phyloP scores from a whole-genome alignment of 1,284 basidiomycete genomes.

The Moesziomyces globuligerus region DNA sequence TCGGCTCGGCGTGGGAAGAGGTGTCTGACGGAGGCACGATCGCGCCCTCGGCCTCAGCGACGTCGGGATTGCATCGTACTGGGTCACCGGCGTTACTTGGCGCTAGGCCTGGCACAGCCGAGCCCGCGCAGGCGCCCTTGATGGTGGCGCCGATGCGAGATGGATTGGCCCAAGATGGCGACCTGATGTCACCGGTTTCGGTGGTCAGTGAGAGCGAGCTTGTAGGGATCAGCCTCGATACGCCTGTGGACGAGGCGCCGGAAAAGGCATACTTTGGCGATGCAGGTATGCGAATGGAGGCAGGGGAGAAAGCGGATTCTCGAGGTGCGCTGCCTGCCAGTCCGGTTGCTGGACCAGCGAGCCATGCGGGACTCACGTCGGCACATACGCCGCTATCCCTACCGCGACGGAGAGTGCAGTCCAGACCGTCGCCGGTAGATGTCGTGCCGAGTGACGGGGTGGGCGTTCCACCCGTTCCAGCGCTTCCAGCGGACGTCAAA shows the following conservation, averaged over 20 bases:
- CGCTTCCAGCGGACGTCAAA: neutral
- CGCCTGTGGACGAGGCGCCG: slow-evolving; percentile 5
- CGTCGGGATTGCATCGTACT: slow-evolving; percentile 3
- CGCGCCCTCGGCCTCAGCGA: slow-evolving; percentile 17
- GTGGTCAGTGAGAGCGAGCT: slow-evolving; percentile 15
- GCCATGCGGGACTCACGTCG: slow-evolving; percentile 16
- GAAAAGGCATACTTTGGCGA: neutral
- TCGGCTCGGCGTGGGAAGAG: slow-evolving; percentile 47
- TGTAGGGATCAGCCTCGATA: slow-evolving; percentile 18
- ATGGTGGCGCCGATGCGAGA: too few species aligned
- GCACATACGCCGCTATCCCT: slow-evolving; percentile 15
- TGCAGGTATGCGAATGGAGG: too few species aligned
- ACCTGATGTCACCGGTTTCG: slow-evolving; percentile 5
- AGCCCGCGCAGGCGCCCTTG: too few species aligned
- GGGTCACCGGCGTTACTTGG: slow-evolving; percentile 9
- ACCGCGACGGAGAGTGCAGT: slow-evolving; percentile 19
- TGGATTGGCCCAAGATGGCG: neutral
- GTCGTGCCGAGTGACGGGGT: neutral
- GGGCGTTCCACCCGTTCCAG: slow-evolving; percentile 2
- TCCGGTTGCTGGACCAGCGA: too few species aligned
- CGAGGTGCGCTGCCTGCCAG: too few species aligned
- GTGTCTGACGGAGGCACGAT: slow-evolving; percentile 52
- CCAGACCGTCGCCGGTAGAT: slow-evolving; percentile 6
- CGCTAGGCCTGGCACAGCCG: too few species aligned
- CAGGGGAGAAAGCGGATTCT: too few species aligned